Conservation (phyloP, 2,329 filamentous ascomycete species). For the Saccharata proteae region DNA sequence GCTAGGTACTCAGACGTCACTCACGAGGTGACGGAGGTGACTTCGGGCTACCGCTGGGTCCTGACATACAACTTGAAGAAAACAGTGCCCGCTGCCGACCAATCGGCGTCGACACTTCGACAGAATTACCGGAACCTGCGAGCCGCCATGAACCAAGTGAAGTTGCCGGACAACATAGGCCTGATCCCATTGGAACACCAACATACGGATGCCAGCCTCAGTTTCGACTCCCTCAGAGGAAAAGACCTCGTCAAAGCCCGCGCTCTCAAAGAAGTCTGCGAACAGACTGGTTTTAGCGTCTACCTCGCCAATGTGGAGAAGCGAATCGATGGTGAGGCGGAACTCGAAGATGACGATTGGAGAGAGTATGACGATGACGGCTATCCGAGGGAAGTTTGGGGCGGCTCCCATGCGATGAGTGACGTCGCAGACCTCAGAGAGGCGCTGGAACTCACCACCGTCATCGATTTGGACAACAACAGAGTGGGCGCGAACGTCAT, state of each 20-base stretch:
- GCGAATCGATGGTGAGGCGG: slow-evolving; percentile 4
- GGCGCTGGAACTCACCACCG: slow-evolving; percentile 7
- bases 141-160: slow-evolving; percentile 9
- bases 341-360: background rate
- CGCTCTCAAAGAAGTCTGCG: slow-evolving; percentile 12
- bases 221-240: slow-evolving; percentile 14
- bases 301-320: slow-evolving; percentile 12
- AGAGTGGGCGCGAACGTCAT: background rate
- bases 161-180: slow-evolving; percentile 2
- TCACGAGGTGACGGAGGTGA: slow-evolving; percentile 36
- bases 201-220: slow-evolving; percentile 16
- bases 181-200: slow-evolving; percentile 15
- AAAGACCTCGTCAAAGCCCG: slow-evolving; percentile 13
- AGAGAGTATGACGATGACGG: slow-evolving; percentile 7
- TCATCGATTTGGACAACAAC: background rate
- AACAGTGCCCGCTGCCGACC: slow-evolving; percentile 3
- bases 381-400: slow-evolving; percentile 10
- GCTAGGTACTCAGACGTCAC: slow-evolving; percentile 41
- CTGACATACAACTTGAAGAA: slow-evolving; percentile 41
- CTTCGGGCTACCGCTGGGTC: slow-evolving; percentile 37
- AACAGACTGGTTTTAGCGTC: slow-evolving; percentile 11
- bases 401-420: slow-evolving; percentile 5
- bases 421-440: slow-evolving; percentile 9
- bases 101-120: slow-evolving; percentile 7
- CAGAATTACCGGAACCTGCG: slow-evolving; percentile 6